A percentile compares a stretch with the other conserved stretches of the same genome.
These are phyloP conservation scores for Talaromyces liani DNA, from an alignment of 495 filamentous ascomycete genomes.

Conservation along the genomic window DNA sequence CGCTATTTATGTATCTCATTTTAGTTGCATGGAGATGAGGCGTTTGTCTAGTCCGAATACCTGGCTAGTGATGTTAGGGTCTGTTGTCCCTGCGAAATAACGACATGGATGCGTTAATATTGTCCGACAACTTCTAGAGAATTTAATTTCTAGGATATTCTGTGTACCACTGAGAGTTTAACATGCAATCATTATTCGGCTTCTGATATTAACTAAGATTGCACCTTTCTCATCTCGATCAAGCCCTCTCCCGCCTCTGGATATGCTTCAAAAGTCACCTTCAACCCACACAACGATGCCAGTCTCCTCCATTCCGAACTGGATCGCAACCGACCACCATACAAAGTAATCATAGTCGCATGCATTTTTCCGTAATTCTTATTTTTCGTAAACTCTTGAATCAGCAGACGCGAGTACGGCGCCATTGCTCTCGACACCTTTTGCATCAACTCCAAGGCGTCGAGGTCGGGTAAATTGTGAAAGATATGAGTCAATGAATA, in stretches of 20 bases:
- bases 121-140: background rate
- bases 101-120: background rate
- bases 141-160: background rate
- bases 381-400: constrained; percentile 35
- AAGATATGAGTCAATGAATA: constrained; percentile 39
- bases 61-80: background rate
- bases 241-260: constrained; percentile 25
- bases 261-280: constrained; percentile 30
- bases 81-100: background rate
- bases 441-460: constrained; percentile 29
- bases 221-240: constrained; percentile 25
- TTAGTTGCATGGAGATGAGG: background rate
- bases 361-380: constrained; percentile 24
- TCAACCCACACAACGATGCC: constrained; percentile 22
- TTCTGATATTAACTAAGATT: background rate
- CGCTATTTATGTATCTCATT: background rate
- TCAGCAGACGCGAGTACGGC: constrained; percentile 34
- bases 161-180: background rate
- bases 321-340: constrained; percentile 27
- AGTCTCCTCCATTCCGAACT: constrained; percentile 25
- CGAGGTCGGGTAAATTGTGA: constrained; percentile 36
- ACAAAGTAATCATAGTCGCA: constrained; percentile 30
- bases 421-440: constrained; percentile 38
- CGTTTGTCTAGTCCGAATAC: background rate
- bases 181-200: background rate